Evolutionary conservation across 78 protist genomes (phyloP).

Genomic region (Guillardia theta): DNA sequence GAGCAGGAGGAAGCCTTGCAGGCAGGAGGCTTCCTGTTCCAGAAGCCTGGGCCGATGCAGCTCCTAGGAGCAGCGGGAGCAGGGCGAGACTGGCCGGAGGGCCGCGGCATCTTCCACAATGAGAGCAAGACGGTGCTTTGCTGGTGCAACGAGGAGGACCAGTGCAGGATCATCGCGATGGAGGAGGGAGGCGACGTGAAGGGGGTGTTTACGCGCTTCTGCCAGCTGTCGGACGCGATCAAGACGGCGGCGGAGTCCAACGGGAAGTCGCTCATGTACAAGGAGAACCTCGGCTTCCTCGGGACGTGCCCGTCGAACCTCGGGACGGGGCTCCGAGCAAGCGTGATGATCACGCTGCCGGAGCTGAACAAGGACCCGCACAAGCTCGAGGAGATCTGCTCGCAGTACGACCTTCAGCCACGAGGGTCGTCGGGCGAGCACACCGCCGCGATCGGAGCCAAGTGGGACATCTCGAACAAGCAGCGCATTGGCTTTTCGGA

Average conservation of each 20-base stretch:
- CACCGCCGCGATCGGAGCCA: neutral
- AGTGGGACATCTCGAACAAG: neutral
- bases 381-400: neutral
- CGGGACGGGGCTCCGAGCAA: neutral
- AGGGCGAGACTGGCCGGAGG: slow-evolving; percentile 46
- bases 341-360: neutral
- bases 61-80: neutral
- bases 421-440: neutral
- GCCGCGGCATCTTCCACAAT: slow-evolving; percentile 49
- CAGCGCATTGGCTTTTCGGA: neutral
- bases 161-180: slow-evolving; percentile 18
- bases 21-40: slow-evolving; percentile 11
- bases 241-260: neutral
- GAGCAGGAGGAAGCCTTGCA: slow-evolving; percentile 15
- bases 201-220: slow-evolving; percentile 40
- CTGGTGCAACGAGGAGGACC: slow-evolving; percentile 53
- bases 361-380: slow-evolving; percentile 22
- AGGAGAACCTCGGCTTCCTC: neutral
- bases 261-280: neutral
- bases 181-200: neutral
- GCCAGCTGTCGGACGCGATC: neutral
- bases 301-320: slow-evolving; percentile 48
- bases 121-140: slow-evolving; percentile 7
- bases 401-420: neutral
- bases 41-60: slow-evolving; percentile 14